phyloP scores from a whole-genome alignment of 75 land plant species.

The Picea glauca region DNA sequence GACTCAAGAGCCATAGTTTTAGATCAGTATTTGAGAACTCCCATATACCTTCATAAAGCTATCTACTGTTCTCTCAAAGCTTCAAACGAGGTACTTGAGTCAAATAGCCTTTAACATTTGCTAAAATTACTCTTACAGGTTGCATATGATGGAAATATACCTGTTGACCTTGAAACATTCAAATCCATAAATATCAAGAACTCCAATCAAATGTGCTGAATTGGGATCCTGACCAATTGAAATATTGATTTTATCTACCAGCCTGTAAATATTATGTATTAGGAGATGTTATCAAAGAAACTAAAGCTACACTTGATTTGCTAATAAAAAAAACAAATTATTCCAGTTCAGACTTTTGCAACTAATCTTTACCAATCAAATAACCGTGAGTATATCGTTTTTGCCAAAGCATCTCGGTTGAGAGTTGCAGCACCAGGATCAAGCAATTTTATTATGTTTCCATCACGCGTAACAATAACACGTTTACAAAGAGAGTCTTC shows the following conservation, averaged over 20 bases:
- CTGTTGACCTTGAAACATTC: constrained; percentile 90
- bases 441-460: constrained; percentile 61
- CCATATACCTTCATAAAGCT: not conserved
- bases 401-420: constrained; percentile 94
- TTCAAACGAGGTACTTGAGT: not conserved
- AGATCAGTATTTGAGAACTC: not conserved
- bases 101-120: not conserved
- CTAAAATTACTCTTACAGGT: not conserved
- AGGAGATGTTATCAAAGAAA: not conserved
- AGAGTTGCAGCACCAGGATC: constrained; percentile 48
- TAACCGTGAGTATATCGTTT: constrained; percentile 84
- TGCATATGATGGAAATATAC: constrained; percentile 17
- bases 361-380: constrained; percentile 80
- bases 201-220: constrained; percentile 83
- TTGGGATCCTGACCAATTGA: constrained; percentile 95
- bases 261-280: constrained; percentile 29
- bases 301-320: not conserved
- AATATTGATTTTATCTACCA: constrained; percentile 86
- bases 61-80: constrained; percentile 1
- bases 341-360: not conserved
- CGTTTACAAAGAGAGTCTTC: constrained; percentile 75
- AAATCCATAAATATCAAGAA: constrained; percentile 99
- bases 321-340: not conserved
- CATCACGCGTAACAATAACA: constrained; percentile 91
- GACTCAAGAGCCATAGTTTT: not conserved